A percentile compares a stretch with the other conserved stretches of the same genome.
phyloP scores from a whole-genome alignment of 345 rosid genomes.

The sweet orange (Citrus sinensis) region DVS_A1.0 CM039163.1:25594001-25594500 shows the following conservation, averaged over 20 bases:
- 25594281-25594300: conserved; percentile 6
- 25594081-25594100: no score
- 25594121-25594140: no score
- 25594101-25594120: no score
- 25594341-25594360: conserved; percentile 24
- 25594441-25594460: no score
- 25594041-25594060: no score
- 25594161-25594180: conserved; percentile 36
- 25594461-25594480: no score
- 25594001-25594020: no score
- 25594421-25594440: no score
- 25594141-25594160: no score
- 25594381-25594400: conserved; percentile 7
- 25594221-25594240: conserved; percentile 46
- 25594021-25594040: no score
- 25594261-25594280: conserved; percentile 16
- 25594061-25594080: no score
- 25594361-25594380: conserved; percentile 25
- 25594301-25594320: conserved; percentile 27
- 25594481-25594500: no score
- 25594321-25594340: conserved; percentile 23
- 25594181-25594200: conserved; percentile 41
- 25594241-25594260: conserved; percentile 26
- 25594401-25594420: conserved; percentile 10
- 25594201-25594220: conserved; percentile 38